These are phyloP conservation scores for Chrysoporthe deuterocubensis DNA, from an alignment of 2,329 filamentous ascomycete genomes.

Conservation along the genomic window DNA sequence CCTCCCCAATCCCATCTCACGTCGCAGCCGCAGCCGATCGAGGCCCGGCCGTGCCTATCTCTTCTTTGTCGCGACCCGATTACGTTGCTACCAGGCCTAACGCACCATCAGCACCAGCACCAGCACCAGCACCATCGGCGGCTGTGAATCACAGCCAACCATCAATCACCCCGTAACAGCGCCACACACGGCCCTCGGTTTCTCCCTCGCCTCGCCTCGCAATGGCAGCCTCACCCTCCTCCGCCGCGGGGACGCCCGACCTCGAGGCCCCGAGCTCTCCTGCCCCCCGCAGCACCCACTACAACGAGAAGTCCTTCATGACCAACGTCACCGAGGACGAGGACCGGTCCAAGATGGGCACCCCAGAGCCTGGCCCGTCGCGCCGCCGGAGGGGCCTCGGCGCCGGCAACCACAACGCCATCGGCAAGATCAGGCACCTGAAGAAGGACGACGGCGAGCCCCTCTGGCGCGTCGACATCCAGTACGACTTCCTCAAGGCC, in stretches of 20 bases:
- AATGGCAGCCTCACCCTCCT: conserved; percentile 44
- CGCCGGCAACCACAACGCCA: conserved; percentile 42
- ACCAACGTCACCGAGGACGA: conserved; percentile 55
- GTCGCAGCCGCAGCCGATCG: neutral
- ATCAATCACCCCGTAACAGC: neutral
- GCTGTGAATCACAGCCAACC: conserved; percentile 6
- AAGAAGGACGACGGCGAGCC: conserved; percentile 91
- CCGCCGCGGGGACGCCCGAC: conserved; percentile 48
- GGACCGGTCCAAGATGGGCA: conserved; percentile 46
- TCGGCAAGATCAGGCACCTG: conserved; percentile 77
- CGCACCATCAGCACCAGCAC: conserved; percentile 1
- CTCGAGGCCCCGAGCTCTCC: conserved; percentile 53
- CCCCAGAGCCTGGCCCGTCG: conserved; percentile 44
- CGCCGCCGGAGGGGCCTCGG: conserved; percentile 34
- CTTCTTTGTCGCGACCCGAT: neutral
- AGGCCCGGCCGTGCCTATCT: neutral
- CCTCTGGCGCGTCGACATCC: conserved; percentile 85
- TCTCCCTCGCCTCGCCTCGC: conserved; percentile 2
- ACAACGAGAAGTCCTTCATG: conserved; percentile 50
- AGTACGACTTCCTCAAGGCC: conserved; percentile 81
- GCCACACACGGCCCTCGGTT: neutral
- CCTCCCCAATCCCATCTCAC: neutral
- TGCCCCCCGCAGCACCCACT: conserved; percentile 32
- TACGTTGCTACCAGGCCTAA: conserved; percentile 3
- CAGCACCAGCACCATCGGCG: neutral